Evolutionary conservation across 371 early-diverging fungal species (phyloP).

Genomic region (Rhizopus stolonifer): DNA sequence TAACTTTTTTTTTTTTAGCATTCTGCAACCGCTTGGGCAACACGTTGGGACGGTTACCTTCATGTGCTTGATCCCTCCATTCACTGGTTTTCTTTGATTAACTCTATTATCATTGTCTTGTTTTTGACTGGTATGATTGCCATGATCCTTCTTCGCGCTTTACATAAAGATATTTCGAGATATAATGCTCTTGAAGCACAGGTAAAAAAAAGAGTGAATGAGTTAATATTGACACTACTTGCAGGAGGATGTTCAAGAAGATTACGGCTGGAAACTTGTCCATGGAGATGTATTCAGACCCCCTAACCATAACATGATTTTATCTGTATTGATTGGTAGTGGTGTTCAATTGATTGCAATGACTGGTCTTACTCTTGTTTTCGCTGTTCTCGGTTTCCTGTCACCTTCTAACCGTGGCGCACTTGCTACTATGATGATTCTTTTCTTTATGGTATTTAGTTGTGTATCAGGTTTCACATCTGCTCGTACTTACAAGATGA

Average conservation of each 20-base stretch:
- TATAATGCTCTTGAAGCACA: slow-evolving; percentile 77
- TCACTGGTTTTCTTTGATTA: slow-evolving; percentile 49
- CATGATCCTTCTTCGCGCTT: slow-evolving; percentile 80
- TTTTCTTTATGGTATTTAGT: slow-evolving; percentile 88
- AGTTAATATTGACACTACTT: background rate
- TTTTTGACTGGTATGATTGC: slow-evolving; percentile 89
- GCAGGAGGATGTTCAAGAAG: slow-evolving; percentile 81
- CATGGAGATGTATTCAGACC: slow-evolving; percentile 94
- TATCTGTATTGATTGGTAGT: slow-evolving; percentile 88
- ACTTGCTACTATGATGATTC: slow-evolving; percentile 83
- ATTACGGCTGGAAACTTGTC: slow-evolving; percentile 91
- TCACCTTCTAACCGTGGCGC: slow-evolving; percentile 95
- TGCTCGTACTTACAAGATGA: slow-evolving; percentile 91
- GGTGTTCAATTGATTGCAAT: slow-evolving; percentile 91
- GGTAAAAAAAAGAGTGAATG: background rate
- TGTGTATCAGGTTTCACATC: slow-evolving; percentile 86
- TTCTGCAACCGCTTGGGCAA: slow-evolving; percentile 82
- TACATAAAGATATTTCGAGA: slow-evolving; percentile 84
- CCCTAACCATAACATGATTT: slow-evolving; percentile 73
- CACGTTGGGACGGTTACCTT: slow-evolving; percentile 93
- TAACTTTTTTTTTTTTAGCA: slow-evolving; percentile 23
- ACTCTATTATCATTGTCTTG: slow-evolving; percentile 23
- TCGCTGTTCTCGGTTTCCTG: slow-evolving; percentile 96
- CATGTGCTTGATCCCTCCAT: slow-evolving; percentile 82
- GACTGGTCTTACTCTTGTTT: slow-evolving; percentile 78